Conservation (phyloP, 306 rosid genomes). For the Glycine soja region DNA sequence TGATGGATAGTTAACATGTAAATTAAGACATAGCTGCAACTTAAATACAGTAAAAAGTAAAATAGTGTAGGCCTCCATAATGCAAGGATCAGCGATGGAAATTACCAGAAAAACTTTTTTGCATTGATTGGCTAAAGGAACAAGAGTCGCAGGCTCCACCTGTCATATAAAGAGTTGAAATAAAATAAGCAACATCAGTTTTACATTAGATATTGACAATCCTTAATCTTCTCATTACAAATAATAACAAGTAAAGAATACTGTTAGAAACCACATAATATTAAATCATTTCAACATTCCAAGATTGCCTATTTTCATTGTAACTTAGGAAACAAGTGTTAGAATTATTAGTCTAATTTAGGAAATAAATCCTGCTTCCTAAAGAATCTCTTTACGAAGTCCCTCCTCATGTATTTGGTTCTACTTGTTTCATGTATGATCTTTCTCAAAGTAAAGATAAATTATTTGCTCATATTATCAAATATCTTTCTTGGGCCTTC, state of each 20-base stretch:
- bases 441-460: not conserved
- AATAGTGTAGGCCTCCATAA: constrained; percentile 25
- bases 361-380: not conserved
- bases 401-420: not conserved
- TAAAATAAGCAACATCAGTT: constrained; percentile 29
- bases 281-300: not conserved
- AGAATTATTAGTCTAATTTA: not conserved
- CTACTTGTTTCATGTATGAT: not conserved
- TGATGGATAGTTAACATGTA: constrained; percentile 16
- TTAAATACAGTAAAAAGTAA: constrained; percentile 24
- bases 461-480: not conserved
- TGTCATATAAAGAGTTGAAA: constrained; percentile 46
- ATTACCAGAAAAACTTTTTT: constrained; percentile 93
- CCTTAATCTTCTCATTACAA: constrained; percentile 17
- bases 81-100: constrained; percentile 36
- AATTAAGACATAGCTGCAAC: constrained; percentile 31
- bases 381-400: not conserved
- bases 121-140: constrained; percentile 92
- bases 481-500: not conserved
- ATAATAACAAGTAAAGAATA: constrained; percentile 9
- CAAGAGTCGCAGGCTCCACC: constrained; percentile 96
- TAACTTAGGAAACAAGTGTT: not conserved
- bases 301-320: not conserved
- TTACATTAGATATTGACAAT: constrained; percentile 14
- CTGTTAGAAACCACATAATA: not conserved